Evolutionary conservation across 164 flowering plant species (phyloP).

Genomic region (Stephania japonica): DNA sequence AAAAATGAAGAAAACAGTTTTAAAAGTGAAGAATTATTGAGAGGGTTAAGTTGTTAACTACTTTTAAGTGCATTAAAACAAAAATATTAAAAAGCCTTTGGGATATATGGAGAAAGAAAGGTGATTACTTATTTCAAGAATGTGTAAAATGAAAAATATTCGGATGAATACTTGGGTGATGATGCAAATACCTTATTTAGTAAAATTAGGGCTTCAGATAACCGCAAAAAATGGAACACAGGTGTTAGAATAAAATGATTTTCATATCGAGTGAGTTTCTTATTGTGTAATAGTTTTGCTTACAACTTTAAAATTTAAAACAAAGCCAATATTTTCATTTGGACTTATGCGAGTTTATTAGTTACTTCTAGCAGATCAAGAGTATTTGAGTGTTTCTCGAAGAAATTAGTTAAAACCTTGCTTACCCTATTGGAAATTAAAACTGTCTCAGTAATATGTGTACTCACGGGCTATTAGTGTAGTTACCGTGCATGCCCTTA

Average conservation of each 20-base stretch:
- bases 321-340: no score
- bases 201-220: not conserved
- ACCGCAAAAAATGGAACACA: not conserved
- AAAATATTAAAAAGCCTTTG: not conserved
- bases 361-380: no score
- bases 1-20: no score
- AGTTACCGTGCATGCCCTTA: no score
- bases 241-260: not conserved
- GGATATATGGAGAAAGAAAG: not conserved
- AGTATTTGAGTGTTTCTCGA: no score
- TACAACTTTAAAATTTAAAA: not conserved
- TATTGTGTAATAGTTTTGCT: not conserved
- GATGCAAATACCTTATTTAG: not conserved
- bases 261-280: not conserved
- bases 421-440: no score
- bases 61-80: not conserved
- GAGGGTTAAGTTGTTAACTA: no score
- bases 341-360: no score
- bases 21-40: no score
- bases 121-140: not conserved
- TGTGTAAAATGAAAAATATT: not conserved
- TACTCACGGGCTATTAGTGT: no score
- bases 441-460: no score
- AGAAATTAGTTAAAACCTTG: no score
- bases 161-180: not conserved